Base-by-base conservation (phyloP, 2,329 filamentous ascomycete species). In the Corniculantispora saksenae region DNA sequence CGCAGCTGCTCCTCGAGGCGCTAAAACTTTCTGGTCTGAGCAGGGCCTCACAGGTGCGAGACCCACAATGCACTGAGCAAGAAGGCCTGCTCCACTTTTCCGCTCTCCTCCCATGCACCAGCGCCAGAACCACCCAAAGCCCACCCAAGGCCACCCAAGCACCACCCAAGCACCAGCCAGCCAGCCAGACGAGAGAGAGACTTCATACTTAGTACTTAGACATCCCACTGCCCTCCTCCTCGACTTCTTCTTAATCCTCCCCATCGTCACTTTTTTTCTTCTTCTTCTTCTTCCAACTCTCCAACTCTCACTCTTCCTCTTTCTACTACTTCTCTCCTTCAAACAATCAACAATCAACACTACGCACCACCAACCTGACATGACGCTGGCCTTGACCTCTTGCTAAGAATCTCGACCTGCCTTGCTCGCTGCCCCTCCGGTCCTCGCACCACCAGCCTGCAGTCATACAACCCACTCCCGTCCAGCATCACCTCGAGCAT, bases 221-320 rank as follows among this genome's bases (percentile, higher is more conserved):
- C 63, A 60, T 47, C 56, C 63, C 63, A 35, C 63, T 48, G 45
- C 63, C 63, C 63, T 65, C 50, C 32, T 60, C 63, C 32, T 64
- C 47, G n/a, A 21, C 25, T 35, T 29, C 19, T 61, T 38, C 50
- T 21, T 21, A 32, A 62, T 35, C 45, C 40, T 48, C 17, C 50
- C 45, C 63, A 60, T 55, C 56, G 35, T 32, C 43, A 8, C 27
- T 35, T 59, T 59, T 19, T 47, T 60, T 21, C 38, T 13, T 13
- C 9, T n/a, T n/a, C n/a, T n/a, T n/a, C n/a, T n/a, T n/a, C n/a
- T n/a, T n/a, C n/a, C n/a, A n/a, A n/a, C n/a, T n/a, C n/a, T 35
- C 55, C 25, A 47, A 35, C 40, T 17, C 53, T 25, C 27, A 25
- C 40, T 63, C 40, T 38, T 51, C 10, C 13, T 15, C 12, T 51